Evolutionary conservation across 1,284 basidiomycete species (phyloP), one percentile per base, ranked within the genome.

Genomic region (Coniferiporia weirii): DNA sequence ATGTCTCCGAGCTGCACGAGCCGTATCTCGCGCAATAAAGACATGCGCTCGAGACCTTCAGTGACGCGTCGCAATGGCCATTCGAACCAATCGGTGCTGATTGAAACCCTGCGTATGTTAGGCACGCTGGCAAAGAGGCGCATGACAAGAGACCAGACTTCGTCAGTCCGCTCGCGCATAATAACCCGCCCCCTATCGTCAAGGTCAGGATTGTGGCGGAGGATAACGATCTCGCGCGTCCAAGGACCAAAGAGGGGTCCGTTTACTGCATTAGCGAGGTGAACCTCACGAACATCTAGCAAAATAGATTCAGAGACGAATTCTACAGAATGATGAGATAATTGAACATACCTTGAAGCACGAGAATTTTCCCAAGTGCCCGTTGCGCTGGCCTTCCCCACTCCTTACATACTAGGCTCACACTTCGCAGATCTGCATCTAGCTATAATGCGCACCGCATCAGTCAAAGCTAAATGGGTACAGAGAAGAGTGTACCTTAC

Each of bases 371-470:
- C 27, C 60, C 60, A 9, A 61, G 52, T 8, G 56, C 47, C 17
- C 52, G 51, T 48, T 61, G 60, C 34, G 60, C 56, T 34, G 56
- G 47, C 17, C 44, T 27, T 22, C 32, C 54, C 60, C 60, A 61
- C 9, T 50, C 56, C 20, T 35, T 56, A 38, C 60, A 61, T n/a
- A 61, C 60, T 17, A 61, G 32, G 32, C 60, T 61, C 52, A 55
- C 40, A 47, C 22, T 61, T 44, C 56, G 56, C 12, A 61, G 48
- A 38, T 61, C 60, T 45, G 27, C 17, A 48, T 61, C 60, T 10
- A 46, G 40, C 57, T 59, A 15, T 3, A 40, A 49, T 27, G 27
- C 27, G 27, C 27, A 35, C 44, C 44, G n/a, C 19, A n/a, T 17
- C 12, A n/a, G 12, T 46, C 34, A 34, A 36, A 43, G n/a, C 7